Evolutionary conservation across 106 monocot genomes (phyloP), one percentile per base, ranked within the genome.

Genomic region (Dactylorhiza incarnata): DNA sequence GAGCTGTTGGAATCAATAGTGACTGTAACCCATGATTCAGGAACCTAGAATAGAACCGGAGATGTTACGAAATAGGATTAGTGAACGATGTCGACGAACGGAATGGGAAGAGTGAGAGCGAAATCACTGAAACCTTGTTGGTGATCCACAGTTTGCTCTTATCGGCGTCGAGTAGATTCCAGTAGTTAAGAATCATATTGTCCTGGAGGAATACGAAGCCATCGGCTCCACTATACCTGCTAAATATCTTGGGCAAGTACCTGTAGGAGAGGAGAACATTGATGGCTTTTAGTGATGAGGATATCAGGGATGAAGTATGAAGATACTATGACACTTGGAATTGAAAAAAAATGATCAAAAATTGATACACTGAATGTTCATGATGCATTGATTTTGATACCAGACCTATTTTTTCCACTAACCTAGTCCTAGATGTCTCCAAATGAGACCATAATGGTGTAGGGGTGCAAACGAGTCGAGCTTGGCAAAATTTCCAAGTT

Each of bases 131-230:
- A 23, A 94, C 97, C 97, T 99, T 94, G 74, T 99, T 83, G 45
- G 97, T 89, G 66, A 94, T 89, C 97, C 97, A 99, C 7, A 99
- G 81, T 72, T 87, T 99, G 23, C 76, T 86, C 82, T 89, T 99
- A 80, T 99, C 94, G 48, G 97, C 91, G 55, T 86, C 81, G 68
- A 94, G 71, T 61, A 99, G 81, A 79, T 94, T 99, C 97, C 97
- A 99, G 49, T 99, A 99, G 70, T 99, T 99, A 24, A 99, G 85
- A 75, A 91, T 82, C 94, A 99, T 85, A 67, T 85, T 81, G 61
- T 99, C 97, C 81, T 94, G 91, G 61, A 99, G 86, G 86, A 89
- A 99, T 8, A 99, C 17, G 85, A 99, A 99, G 78, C 97, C 97
- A 70, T 99, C 97, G 17, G 91, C 94, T 17, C 87, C 87, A 58